Evolutionary conservation across 176 grass and related monocot species (phyloP), one percentile per base, ranked within the genome.

Genomic region (Elymus sibiricus): DNA sequence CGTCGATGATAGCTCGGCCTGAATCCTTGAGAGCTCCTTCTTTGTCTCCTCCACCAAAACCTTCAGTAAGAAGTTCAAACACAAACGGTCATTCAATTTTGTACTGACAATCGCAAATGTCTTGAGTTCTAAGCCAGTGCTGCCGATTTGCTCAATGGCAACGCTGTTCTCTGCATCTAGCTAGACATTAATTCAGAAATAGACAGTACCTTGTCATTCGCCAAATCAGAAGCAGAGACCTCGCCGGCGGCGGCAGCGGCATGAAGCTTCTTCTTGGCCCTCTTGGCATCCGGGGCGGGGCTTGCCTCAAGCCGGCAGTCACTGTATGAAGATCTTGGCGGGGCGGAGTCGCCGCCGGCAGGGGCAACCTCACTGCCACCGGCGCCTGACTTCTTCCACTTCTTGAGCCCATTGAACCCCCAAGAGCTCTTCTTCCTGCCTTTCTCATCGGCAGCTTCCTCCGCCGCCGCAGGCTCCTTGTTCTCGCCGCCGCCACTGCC

Each of bases 21-120:
- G 93, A 64, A 98, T 98, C 88, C 91, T 84, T 74, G 93, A 94
- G 22, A 98, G 93, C 58, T 98, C 95, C 82, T 92, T 90, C 91
- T 94, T 95, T 79, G 92, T 98, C 61, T 88, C 93, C 64, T 95
- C 91, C 44, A 91, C 91, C 66, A 94, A 76, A 63, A 94, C 88
- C 95, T 98, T 85, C 70, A 89, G 86, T 68, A 46, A 0, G 1
- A 55, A 79, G 84, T 78, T 19, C 32, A 82, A 40, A 76, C 5
- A 70, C 29, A 74, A 26, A 67, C 1, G 6, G 31, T 72, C 79
- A 83, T 58, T 56, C 84, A 73, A 28, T 70, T 25, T 1, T 4
- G 24, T 9, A 49, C 8, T 14, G 14, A 14, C 10, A 14, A 16
- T 27, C 5, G 51, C 1, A 28, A 79, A 79, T 12, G 4, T 28